Percentiles rank a stretch among this genome's conserved stretches.
Conservation (phyloP, 192 early-diverging fungal genomes). For the Mortierella alpina region DNA sequence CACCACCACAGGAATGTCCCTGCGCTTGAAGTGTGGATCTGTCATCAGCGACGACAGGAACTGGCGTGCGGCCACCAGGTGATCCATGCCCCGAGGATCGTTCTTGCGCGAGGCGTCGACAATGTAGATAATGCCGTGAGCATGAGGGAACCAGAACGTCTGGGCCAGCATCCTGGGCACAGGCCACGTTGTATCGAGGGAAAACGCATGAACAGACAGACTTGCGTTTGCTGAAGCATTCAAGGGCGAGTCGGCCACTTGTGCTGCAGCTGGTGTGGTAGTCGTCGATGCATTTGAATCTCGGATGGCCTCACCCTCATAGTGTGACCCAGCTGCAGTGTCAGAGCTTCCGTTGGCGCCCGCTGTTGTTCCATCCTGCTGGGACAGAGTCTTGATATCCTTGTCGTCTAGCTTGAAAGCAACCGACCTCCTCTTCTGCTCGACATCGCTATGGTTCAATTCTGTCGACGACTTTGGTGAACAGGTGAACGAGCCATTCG, state of each 20-base stretch:
- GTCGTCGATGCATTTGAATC: neutral
- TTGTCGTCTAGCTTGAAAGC: neutral
- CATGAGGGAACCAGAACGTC: conserved; percentile 46
- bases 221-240: conserved; percentile 24
- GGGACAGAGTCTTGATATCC: neutral
- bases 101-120: conserved; percentile 51
- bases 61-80: conserved; percentile 42
- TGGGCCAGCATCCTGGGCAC: conserved; percentile 34
- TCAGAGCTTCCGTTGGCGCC: neutral
- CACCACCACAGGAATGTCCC: conserved; percentile 40
- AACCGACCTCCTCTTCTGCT: conserved; percentile 3
- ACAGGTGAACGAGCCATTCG: conserved; percentile 35
- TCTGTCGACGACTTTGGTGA: conserved; percentile 43
- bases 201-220: conserved; percentile 45
- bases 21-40: conserved; percentile 22
- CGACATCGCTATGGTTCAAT: neutral
- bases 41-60: conserved; percentile 34
- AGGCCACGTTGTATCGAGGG: conserved; percentile 48
- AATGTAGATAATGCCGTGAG: conserved; percentile 49
- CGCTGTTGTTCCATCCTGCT: neutral
- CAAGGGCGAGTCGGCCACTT: neutral
- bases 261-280: neutral
- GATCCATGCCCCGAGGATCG: conserved; percentile 42
- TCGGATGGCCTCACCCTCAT: neutral
- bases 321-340: neutral